Conservation (phyloP, 164 flowering plant genomes). For the Echeveria elegans region DNA sequence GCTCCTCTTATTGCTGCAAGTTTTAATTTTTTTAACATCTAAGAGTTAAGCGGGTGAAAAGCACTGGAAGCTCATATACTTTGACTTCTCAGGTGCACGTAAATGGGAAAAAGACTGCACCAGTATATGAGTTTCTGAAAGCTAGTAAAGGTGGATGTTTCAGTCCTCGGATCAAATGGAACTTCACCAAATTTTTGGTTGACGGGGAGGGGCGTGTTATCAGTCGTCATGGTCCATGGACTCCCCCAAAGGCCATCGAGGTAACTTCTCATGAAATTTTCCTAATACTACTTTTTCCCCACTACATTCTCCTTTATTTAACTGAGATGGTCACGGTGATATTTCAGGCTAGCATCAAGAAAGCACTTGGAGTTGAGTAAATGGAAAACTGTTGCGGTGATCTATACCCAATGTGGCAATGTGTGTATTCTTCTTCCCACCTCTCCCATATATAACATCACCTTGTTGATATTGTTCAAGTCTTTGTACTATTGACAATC, state of each 20-base stretch:
- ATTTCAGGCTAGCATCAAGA: slow-evolving; percentile 1
- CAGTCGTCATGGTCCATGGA: slow-evolving; percentile 43
- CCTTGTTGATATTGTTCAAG: too few species aligned
- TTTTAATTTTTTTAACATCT: too few species aligned
- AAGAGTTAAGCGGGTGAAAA: not conserved
- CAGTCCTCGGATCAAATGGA: slow-evolving; percentile 76
- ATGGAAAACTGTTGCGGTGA: not conserved
- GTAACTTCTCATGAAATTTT: slow-evolving; percentile 16
- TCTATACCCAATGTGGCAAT: too few species aligned
- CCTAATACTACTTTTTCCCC: not conserved
- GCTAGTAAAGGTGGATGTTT: slow-evolving; percentile 32
- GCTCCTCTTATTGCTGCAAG: not conserved
- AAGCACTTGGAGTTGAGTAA: not conserved
- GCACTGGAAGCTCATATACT: not conserved
- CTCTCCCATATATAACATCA: too few species aligned
- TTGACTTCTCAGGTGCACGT: slow-evolving; percentile 43
- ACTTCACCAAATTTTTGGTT: slow-evolving; percentile 79
- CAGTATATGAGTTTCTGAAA: slow-evolving; percentile 69
- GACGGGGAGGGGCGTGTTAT: slow-evolving; percentile 62
- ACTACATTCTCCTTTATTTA: not conserved
- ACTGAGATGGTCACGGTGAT: not conserved
- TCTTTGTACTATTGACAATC: too few species aligned
- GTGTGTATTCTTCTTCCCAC: too few species aligned
- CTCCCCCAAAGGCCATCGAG: slow-evolving; percentile 56
- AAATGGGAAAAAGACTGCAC: slow-evolving; percentile 71